These are phyloP conservation scores for Penicillium sp. DNA, from an alignment of 2,329 filamentous ascomycete genomes.

Conservation along the genomic window DNA sequence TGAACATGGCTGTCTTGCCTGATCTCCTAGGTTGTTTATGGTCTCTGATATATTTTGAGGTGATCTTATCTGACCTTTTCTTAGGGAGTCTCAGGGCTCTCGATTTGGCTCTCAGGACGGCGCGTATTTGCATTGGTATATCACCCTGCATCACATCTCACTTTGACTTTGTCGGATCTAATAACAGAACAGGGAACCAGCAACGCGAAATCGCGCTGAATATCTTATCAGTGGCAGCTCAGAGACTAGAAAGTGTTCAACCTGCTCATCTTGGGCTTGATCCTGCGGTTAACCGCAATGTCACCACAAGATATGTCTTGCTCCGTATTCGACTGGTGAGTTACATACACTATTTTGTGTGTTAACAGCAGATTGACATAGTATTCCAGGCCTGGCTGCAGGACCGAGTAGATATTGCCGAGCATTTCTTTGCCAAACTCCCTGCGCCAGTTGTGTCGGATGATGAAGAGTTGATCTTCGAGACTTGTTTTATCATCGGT, in stretches of 20 bases:
- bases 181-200: slow-evolving; percentile 37
- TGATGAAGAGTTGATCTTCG: slow-evolving; percentile 50
- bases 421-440: slow-evolving; percentile 63
- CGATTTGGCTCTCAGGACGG: slow-evolving; percentile 59
- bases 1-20: neutral
- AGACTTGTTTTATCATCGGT: slow-evolving; percentile 65
- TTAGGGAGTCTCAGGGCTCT: slow-evolving; percentile 44
- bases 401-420: slow-evolving; percentile 62
- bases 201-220: slow-evolving; percentile 52
- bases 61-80: neutral
- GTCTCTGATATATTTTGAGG: neutral
- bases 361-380: neutral
- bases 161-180: slow-evolving; percentile 10
- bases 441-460: slow-evolving; percentile 32
- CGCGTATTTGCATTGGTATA: slow-evolving; percentile 54
- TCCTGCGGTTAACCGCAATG: slow-evolving; percentile 5
- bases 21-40: neutral
- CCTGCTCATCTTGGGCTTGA: slow-evolving; percentile 8
- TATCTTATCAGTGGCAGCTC: slow-evolving; percentile 56
- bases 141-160: neutral
- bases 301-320: slow-evolving; percentile 53
- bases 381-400: slow-evolving; percentile 62
- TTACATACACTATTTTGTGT: neutral
- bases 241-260: slow-evolving; percentile 41
- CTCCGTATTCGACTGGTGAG: slow-evolving; percentile 59